A percentile compares a stretch with the other conserved stretches of the same genome.
Evolutionary conservation across 2,329 filamentous ascomycete species (phyloP).

Genomic region (Gnomoniopsis sp.): DNA sequence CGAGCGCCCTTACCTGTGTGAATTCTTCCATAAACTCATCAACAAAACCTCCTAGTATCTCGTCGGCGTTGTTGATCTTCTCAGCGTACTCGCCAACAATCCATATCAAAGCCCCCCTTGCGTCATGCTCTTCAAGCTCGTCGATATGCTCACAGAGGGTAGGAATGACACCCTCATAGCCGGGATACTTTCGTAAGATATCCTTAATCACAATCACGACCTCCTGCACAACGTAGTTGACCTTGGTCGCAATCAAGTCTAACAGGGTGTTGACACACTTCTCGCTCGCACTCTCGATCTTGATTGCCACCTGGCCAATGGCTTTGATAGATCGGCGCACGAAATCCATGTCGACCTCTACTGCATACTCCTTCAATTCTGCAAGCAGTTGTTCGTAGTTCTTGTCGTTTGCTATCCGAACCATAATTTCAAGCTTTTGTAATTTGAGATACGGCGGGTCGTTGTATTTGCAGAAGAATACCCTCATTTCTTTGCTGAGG

Average conservation of each 20-base stretch:
- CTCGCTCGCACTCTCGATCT: conserved; percentile 92
- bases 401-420: conserved; percentile 94
- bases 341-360: conserved; percentile 99
- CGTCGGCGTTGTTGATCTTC: conserved; percentile 98
- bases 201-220: conserved; percentile 99
- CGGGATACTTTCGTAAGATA: conserved; percentile 94
- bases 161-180: conserved; percentile 96
- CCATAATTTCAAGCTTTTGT: conserved; percentile 98
- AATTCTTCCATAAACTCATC: conserved; percentile 96
- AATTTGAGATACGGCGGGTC: conserved; percentile 97
- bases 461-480: conserved; percentile 99
- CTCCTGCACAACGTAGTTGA: conserved; percentile 98
- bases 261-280: conserved; percentile 92
- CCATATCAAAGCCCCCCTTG: conserved; percentile 90
- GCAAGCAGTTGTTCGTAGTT: conserved; percentile 94
- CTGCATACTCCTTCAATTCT: conserved; percentile 93
- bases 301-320: conserved; percentile 97
- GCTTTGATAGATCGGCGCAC: conserved; percentile 90
- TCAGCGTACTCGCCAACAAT: conserved; percentile 99
- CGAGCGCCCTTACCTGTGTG: conserved; percentile 65
- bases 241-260: conserved; percentile 93
- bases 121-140: conserved; percentile 90
- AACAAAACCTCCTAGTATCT: conserved; percentile 87
- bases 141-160: conserved; percentile 96
- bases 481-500: conserved; percentile 91